phyloP scores from a whole-genome alignment of 148 eudicot genomes.

The Camellia lanceoleosa region DNA sequence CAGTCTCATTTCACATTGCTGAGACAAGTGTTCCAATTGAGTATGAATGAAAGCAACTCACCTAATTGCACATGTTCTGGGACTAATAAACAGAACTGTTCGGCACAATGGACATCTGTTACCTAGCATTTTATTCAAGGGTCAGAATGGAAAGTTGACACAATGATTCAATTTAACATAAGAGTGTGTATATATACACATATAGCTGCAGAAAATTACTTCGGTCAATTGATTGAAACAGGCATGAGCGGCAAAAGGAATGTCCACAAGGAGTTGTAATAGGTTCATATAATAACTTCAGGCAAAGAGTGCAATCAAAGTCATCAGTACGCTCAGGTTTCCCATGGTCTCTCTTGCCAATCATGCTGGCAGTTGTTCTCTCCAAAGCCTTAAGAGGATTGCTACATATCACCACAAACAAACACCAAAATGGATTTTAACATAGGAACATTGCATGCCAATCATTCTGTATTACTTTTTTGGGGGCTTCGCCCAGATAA shows the following conservation, averaged over 20 bases:
- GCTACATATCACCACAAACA: slow-evolving; percentile 38
- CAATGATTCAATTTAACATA: not conserved
- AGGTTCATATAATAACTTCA: slow-evolving; percentile 91
- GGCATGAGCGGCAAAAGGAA: slow-evolving; percentile 91
- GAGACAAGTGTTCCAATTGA: not conserved
- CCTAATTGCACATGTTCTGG: slow-evolving; percentile 80
- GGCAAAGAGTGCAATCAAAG: slow-evolving; percentile 92
- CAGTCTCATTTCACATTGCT: not conserved
- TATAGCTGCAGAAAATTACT: slow-evolving; percentile 33
- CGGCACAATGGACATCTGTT: slow-evolving; percentile 91
- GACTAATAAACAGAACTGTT: slow-evolving; percentile 74
- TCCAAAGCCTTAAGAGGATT: slow-evolving; percentile 57
- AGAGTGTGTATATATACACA: not conserved
- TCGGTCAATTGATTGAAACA: slow-evolving; percentile 96
- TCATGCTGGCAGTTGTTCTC: slow-evolving; percentile 34
- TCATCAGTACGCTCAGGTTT: slow-evolving; percentile 79
- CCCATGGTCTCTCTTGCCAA: slow-evolving; percentile 41
- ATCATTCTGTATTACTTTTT: not conserved
- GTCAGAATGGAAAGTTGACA: slow-evolving; percentile 16
- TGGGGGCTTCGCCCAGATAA: not conserved
- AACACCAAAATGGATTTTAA: slow-evolving; percentile 13
- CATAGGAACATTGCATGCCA: not conserved
- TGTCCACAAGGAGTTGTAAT: slow-evolving; percentile 98
- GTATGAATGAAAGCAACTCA: slow-evolving; percentile 24
- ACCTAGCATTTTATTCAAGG: slow-evolving; percentile 41